Percentiles rank a stretch among this genome's conserved stretches.
Evolutionary conservation across 192 early-diverging fungal species (phyloP).

Genomic region (Entrophospora sp.): DNA sequence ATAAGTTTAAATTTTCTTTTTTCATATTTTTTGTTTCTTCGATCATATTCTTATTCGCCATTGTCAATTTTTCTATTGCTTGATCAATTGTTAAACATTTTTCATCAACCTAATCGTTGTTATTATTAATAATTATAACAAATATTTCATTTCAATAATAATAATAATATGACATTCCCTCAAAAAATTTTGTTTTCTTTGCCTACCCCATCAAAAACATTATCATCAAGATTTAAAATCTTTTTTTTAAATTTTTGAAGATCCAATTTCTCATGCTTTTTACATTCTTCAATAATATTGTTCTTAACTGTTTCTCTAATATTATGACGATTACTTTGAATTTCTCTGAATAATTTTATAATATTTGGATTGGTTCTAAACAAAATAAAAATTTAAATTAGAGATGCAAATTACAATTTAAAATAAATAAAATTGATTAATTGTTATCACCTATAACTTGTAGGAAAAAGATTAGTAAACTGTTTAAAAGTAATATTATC

Average conservation of each 20-base stretch:
- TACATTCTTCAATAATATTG: constrained; percentile 11
- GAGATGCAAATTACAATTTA: too few species aligned
- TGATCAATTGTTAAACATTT: background rate
- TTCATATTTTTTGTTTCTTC: background rate
- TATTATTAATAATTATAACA: background rate
- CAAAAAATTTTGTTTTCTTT: too few species aligned
- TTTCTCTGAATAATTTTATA: constrained; percentile 2
- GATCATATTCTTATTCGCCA: background rate
- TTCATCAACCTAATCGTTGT: background rate
- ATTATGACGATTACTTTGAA: background rate
- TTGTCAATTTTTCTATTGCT: background rate
- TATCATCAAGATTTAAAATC: background rate
- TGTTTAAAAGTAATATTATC: constrained; percentile 1
- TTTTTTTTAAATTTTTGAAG: too few species aligned
- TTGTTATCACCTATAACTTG: background rate
- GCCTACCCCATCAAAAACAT: background rate
- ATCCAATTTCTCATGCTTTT: background rate
- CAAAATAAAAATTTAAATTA: background rate
- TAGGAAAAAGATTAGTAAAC: constrained; percentile 2
- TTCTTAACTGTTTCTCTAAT: background rate
- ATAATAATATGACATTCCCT: too few species aligned
- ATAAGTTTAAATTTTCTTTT: background rate
- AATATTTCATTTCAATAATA: background rate
- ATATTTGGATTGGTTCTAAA: background rate
- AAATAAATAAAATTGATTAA: too few species aligned